Percentiles rank a stretch among this genome's conserved stretches.
phyloP scores from a whole-genome alignment of 805 yeast genomes.

The Spathaspora passalidarum region DNA sequence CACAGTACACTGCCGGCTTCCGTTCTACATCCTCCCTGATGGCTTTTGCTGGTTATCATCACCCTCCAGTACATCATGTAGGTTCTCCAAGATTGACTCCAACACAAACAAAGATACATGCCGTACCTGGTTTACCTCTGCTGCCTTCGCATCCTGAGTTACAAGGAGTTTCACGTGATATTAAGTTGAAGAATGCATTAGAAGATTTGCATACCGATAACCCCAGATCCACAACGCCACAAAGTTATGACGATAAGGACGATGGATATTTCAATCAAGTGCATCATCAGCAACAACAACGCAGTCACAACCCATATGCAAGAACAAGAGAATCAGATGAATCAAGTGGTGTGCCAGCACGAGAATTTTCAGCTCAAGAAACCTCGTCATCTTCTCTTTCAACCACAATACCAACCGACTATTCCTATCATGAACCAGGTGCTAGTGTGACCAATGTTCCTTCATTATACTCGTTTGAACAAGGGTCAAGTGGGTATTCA shows the following conservation, averaged over 20 bases:
- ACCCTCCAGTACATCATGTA: not conserved
- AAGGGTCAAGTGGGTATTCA: not conserved
- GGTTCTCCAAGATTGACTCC: not conserved
- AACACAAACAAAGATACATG: not conserved
- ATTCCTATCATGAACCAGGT: not conserved
- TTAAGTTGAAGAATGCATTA: not conserved
- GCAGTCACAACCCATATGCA: not conserved
- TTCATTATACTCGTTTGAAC: not conserved
- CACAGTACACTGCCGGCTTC: not conserved
- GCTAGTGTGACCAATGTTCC: not conserved
- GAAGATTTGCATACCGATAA: not conserved
- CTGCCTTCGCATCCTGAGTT: not conserved
- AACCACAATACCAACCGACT: not conserved
- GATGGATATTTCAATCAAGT: no score
- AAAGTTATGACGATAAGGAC: no score
- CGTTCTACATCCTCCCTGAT: not conserved
- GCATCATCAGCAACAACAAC: not conserved
- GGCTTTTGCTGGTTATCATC: not conserved
- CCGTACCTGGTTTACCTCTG: not conserved
- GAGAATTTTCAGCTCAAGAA: not conserved
- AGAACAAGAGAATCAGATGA: not conserved
- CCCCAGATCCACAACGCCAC: not conserved
- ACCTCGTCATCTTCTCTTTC: not conserved
- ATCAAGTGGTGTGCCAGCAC: not conserved
- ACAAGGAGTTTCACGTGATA: slow-evolving; percentile 1